Conservation (phyloP, 129 eudicot species). For the Lonicera japonica region DNA sequence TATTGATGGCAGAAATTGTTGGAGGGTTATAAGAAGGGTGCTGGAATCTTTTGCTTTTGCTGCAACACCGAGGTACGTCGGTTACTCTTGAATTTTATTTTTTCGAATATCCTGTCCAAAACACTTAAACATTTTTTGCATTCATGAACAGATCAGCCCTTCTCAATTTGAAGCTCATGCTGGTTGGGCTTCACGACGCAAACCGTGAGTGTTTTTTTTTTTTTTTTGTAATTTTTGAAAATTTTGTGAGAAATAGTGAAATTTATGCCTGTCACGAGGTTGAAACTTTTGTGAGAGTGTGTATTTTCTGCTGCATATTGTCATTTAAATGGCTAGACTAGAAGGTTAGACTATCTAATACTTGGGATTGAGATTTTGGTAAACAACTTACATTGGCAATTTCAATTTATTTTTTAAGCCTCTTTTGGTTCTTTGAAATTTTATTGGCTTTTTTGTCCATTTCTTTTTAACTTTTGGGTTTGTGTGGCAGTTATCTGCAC, state of each 20-base stretch:
- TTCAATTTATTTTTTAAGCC: neutral
- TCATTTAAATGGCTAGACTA: too few relatives aligned
- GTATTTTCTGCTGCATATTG: too few relatives aligned
- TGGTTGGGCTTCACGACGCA: constrained; percentile 84
- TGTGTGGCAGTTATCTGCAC: constrained; percentile 47
- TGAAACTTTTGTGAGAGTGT: too few relatives aligned
- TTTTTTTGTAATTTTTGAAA: too few relatives aligned
- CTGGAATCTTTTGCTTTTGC: constrained; percentile 69
- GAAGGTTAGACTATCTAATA: too few relatives aligned
- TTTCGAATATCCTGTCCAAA: neutral
- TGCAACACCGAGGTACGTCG: constrained; percentile 60
- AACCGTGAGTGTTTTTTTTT: constrained; percentile 61
- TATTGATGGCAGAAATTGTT: constrained; percentile 58
- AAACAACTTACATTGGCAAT: neutral
- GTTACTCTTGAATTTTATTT: neutral
- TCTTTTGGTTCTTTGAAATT: neutral
- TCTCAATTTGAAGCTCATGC: constrained; percentile 96
- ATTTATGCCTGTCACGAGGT: too few relatives aligned
- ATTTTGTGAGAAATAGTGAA: too few relatives aligned
- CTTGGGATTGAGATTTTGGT: too few relatives aligned
- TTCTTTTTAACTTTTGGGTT: too few relatives aligned
- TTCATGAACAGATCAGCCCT: constrained; percentile 73
- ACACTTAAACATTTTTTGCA: constrained; percentile 12
- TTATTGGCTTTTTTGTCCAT: neutral
- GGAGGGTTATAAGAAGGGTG: constrained; percentile 66